Percentiles rank a stretch among this genome's conserved stretches.
phyloP scores from a whole-genome alignment of 148 eudicot genomes.

The Tetragonia tetragonoides region DNA sequence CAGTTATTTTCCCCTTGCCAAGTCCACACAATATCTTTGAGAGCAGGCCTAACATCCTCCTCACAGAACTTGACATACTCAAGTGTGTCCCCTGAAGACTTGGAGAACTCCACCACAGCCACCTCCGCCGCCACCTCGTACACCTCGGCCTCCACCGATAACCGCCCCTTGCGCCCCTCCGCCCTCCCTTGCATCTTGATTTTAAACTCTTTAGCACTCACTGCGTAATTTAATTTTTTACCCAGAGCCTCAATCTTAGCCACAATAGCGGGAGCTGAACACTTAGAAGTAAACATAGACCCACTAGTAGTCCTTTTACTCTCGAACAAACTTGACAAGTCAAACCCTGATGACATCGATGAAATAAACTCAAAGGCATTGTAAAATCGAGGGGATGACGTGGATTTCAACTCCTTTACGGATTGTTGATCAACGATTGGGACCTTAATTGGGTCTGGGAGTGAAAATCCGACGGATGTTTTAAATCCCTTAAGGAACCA shows the following conservation, averaged over 20 bases:
- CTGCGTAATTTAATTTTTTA: slow-evolving; percentile 43
- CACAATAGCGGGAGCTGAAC: slow-evolving; percentile 48
- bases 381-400: slow-evolving; percentile 50
- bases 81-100: slow-evolving; percentile 74
- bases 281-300: slow-evolving; percentile 62
- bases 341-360: slow-evolving; percentile 86
- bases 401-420: slow-evolving; percentile 29
- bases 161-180: slow-evolving; percentile 72
- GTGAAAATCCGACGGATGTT: slow-evolving; percentile 21
- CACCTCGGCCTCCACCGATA: slow-evolving; percentile 69
- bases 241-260: slow-evolving; percentile 43
- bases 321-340: slow-evolving; percentile 66
- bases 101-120: slow-evolving; percentile 80
- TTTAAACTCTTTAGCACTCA: slow-evolving; percentile 44
- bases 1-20: slow-evolving; percentile 72
- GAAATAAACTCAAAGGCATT: slow-evolving; percentile 90
- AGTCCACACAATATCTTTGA: slow-evolving; percentile 85
- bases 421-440: not conserved
- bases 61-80: slow-evolving; percentile 80
- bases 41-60: slow-evolving; percentile 71
- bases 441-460: slow-evolving; percentile 14
- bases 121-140: slow-evolving; percentile 84
- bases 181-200: slow-evolving; percentile 51
- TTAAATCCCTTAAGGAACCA: slow-evolving; percentile 56
- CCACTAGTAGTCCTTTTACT: slow-evolving; percentile 31